These are phyloP conservation scores for Chalaropsis ovoidea DNA, from an alignment of 2,329 filamentous ascomycete species.

Conservation along the genomic window DNA sequence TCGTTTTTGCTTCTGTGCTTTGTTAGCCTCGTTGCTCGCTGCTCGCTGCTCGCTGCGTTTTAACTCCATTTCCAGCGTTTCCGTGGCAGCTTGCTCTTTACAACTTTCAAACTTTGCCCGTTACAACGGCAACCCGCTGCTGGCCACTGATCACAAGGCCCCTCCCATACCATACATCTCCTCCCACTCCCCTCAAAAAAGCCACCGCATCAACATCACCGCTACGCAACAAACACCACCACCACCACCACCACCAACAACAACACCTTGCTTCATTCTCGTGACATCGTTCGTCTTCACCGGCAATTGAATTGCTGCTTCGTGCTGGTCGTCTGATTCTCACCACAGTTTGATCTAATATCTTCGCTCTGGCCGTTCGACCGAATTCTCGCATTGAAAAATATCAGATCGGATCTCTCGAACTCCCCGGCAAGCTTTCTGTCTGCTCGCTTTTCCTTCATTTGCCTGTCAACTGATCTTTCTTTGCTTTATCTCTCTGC, in stretches of 20 bases:
- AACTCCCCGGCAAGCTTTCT: slow-evolving; percentile 16
- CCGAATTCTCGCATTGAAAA: slow-evolving; percentile 25
- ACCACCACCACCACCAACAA: neutral
- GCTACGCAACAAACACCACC: neutral
- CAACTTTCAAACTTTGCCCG: slow-evolving; percentile 3
- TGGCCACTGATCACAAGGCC: slow-evolving; percentile 12
- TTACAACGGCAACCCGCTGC: slow-evolving; percentile 7
- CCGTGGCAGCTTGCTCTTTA: slow-evolving; percentile 6
- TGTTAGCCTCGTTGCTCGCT: neutral
- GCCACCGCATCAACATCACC: neutral
- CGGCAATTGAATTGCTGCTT: slow-evolving; percentile 20
- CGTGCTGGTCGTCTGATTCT: slow-evolving; percentile 17
- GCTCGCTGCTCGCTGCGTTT: neutral
- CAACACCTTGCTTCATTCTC: neutral
- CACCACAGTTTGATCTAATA: slow-evolving; percentile 10
- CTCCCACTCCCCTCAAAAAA: neutral
- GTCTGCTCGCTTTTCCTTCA: slow-evolving; percentile 13
- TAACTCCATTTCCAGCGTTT: neutral
- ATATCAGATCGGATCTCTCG: slow-evolving; percentile 23
- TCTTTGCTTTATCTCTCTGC: slow-evolving; percentile 8
- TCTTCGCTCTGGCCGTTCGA: slow-evolving; percentile 17
- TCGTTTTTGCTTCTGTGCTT: neutral
- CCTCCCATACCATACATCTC: neutral
- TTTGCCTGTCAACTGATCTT: slow-evolving; percentile 11
- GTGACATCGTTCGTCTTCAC: slow-evolving; percentile 5